Evolutionary conservation across 768 basidiomycete genomes (phyloP), one percentile per base, ranked within the genome.

Genomic region (Calocybe gangraenosa): DNA sequence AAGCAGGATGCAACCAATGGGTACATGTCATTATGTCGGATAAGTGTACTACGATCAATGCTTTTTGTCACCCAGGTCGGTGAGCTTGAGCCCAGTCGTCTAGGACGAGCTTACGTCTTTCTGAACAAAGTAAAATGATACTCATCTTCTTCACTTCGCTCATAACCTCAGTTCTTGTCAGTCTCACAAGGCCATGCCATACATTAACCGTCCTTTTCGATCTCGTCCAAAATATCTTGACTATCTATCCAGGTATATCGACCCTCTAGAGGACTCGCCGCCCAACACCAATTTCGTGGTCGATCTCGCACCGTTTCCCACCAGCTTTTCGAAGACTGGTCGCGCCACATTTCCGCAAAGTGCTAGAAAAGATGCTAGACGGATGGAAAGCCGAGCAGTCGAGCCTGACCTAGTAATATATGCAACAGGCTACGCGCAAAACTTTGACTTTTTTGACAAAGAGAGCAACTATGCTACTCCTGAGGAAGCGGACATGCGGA

Each of bases 81-180:
- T 1, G 77, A 79, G 54, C 64, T 80, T 1, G 75, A 75, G 14
- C 65, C 69, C 0, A 73, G 74, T 19, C 63, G 77, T 23, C 65
- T 79, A 20, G 81, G 81, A 1, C 62, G 81, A 37, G 79, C 81
- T 14, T 83, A 81, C 58, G 79, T 80, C 20, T 83, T 83, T 58
- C 60, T 82, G 43, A 81, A 80, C 63, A 81, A 80, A 60, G 73
- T 73, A 38, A 37, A 48, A 43, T 28, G 15, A 19, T 11, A 14
- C 8, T 31, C 30, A 40, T 35, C 33, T 42, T 17, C 9, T 31
- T 43, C 14, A 11, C 7, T 41, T 21, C 17, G 7, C 15, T 23
- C 15, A n/a, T 18, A 15, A 21, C 6, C 21, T n/a, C 19, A 32
- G n/a, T n/a, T n/a, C n/a, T n/a, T n/a, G n/a, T n/a, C 45, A 78